Base-by-base conservation (phyloP, 352 stramenopile genomes). In the Halophytophthora polymorphica region DNA sequence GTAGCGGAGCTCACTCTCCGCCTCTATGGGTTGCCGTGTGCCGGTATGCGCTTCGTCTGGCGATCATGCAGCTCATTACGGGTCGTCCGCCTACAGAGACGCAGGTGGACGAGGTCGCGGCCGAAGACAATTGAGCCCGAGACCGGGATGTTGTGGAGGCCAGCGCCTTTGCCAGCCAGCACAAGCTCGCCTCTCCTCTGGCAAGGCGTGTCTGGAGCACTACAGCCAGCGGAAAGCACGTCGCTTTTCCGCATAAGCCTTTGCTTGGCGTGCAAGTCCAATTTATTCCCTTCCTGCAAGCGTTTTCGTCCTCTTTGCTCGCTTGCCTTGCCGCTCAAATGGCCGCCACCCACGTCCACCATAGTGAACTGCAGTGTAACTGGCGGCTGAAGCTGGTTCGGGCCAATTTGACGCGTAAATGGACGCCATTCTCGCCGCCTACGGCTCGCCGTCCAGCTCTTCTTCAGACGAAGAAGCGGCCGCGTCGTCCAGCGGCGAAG, bases 71-170 rank as follows among this genome's bases (percentile, higher is more conserved):
- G 82, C 54, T 93, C 10, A 80, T 90, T 53, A 90, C 79, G 3
- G 71, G 69, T 18, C 69, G 68, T 18, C 79, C 79, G 44, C 82
- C 82, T 11, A 80, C 71, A 15, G 76, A 89, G n/a, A 64, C 75
- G 19, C 75, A 90, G 52, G 63, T 90, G 25, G 69, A 80, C 33
- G 82, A 93, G 39, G 60, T 93, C 12, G 61, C 74, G 23, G 50
- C 80, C 29, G 81, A 92, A 51, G 63, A 80, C 43, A 65, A 69
- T 35, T 81, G 74, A 61, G 34, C 2, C 18, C 14, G 38, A n/a
- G 31, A 18, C 7, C 18, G 21, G 23, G 49, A 13, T 10, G 17
- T 45, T 45, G 21, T 14, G 5, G 8, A 2, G 37, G 18, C 45
- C 46, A 43, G 38, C 34, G 48, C 4, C 25, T 31, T 4, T 31